Evolutionary conservation across 1,284 basidiomycete species (phyloP).

Genomic region (Pseudozyma hubeiensis): DNA sequence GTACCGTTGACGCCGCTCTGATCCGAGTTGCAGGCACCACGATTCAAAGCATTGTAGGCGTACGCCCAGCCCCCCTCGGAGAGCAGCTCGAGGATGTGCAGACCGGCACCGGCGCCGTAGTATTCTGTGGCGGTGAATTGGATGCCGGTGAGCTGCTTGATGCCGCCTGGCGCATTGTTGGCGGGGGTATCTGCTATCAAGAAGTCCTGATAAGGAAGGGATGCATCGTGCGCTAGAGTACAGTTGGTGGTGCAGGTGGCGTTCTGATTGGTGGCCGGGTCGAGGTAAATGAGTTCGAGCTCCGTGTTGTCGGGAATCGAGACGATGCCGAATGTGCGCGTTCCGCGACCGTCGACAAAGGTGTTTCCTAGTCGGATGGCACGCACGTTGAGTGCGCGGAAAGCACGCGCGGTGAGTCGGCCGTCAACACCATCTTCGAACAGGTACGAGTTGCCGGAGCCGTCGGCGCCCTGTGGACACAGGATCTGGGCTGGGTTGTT

Average conservation of each 20-base stretch:
- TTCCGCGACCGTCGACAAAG: constrained; percentile 81
- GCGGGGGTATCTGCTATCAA: constrained; percentile 73
- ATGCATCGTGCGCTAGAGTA: constrained; percentile 70
- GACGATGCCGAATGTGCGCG: constrained; percentile 80
- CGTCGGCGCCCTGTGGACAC: constrained; percentile 84
- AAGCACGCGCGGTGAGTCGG: constrained; percentile 79
- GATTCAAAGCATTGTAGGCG: constrained; percentile 64
- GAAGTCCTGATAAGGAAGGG: constrained; percentile 87
- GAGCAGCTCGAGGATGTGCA: constrained; percentile 88
- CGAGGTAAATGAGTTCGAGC: constrained; percentile 80
- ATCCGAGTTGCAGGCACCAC: constrained; percentile 49
- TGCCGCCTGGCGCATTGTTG: constrained; percentile 66
- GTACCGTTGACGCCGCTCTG: constrained; percentile 56
- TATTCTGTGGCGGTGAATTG: constrained; percentile 79
- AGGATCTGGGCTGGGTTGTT: constrained; percentile 80
- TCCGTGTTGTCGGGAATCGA: constrained; percentile 89
- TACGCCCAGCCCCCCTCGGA: constrained; percentile 76
- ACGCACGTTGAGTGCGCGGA: constrained; percentile 77
- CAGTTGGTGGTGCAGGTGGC: constrained; percentile 72
- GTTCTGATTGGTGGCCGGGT: constrained; percentile 79
- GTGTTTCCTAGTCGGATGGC: constrained; percentile 93
- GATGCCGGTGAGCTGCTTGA: constrained; percentile 78
- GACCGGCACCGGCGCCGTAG: constrained; percentile 81
- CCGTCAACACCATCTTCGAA: constrained; percentile 79
- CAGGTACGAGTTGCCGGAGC: constrained; percentile 84